Percentiles rank a stretch among this genome's conserved stretches.
phyloP scores from a whole-genome alignment of 2,329 filamentous ascomycete genomes.

The Penicillium sclerotiorum region DNA sequence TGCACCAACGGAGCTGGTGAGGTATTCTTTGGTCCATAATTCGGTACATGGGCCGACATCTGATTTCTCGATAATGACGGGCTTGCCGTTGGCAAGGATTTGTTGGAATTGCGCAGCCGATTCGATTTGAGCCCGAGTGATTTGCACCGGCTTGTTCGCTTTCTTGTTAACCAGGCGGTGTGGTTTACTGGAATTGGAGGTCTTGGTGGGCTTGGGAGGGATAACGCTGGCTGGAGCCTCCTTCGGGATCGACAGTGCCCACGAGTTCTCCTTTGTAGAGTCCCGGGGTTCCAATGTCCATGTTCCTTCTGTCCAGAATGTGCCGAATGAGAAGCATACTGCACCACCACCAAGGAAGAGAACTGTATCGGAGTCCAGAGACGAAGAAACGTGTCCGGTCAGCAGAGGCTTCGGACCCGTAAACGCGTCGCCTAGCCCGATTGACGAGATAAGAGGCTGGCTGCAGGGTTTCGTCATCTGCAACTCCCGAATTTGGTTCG shows the following conservation, averaged over 20 bases:
- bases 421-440: slow-evolving; percentile 30
- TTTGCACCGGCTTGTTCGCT: slow-evolving; percentile 24
- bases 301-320: slow-evolving; percentile 73
- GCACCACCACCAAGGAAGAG: slow-evolving; percentile 77
- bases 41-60: slow-evolving; percentile 68
- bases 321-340: slow-evolving; percentile 88
- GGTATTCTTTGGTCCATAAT: slow-evolving; percentile 70
- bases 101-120: slow-evolving; percentile 61
- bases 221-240: background rate
- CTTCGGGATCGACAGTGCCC: slow-evolving; percentile 28
- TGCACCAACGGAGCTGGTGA: slow-evolving; percentile 63
- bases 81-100: slow-evolving; percentile 61
- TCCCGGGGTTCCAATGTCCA: slow-evolving; percentile 49
- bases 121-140: slow-evolving; percentile 58
- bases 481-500: slow-evolving; percentile 20
- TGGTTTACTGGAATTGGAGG: background rate
- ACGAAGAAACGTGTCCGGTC: slow-evolving; percentile 65
- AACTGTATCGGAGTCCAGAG: slow-evolving; percentile 53
- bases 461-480: slow-evolving; percentile 23
- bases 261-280: slow-evolving; percentile 30
- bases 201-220: background rate
- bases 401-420: slow-evolving; percentile 64
- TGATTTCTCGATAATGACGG: slow-evolving; percentile 66
- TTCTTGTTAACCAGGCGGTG: background rate
- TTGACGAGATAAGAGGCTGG: slow-evolving; percentile 28